Conservation (phyloP, 176 grass and related monocot genomes). For the Hyparrhenia diplandra region DNA sequence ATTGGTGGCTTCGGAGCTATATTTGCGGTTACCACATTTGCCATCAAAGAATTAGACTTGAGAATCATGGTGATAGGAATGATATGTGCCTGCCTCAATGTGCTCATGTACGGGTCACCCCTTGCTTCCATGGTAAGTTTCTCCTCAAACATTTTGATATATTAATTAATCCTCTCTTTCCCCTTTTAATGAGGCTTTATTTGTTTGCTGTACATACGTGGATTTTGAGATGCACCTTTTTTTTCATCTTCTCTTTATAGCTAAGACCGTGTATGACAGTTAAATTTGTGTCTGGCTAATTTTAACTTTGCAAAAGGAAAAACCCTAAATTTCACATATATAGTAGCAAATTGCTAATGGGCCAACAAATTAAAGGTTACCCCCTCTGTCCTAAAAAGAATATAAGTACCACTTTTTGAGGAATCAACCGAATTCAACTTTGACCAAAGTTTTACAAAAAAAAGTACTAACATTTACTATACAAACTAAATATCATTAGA, state of each 20-base stretch:
- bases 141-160: neutral
- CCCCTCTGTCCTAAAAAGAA: too few relatives aligned
- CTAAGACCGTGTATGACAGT: neutral
- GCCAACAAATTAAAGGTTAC: too few relatives aligned
- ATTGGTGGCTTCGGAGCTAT: constrained; percentile 49
- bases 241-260: neutral
- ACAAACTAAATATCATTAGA: too few relatives aligned
- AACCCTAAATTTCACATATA: neutral
- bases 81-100: constrained; percentile 46
- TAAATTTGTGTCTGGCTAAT: neutral
- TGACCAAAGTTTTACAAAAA: too few relatives aligned
- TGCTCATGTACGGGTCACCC: constrained; percentile 68
- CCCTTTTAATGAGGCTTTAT: neutral
- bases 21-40: constrained; percentile 28
- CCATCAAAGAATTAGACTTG: constrained; percentile 18
- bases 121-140: constrained; percentile 50
- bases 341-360: neutral
- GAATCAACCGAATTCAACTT: too few relatives aligned
- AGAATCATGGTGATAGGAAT: constrained; percentile 43
- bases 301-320: neutral
- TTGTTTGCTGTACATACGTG: neutral
- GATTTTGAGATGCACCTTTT: neutral
- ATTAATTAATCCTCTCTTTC: neutral
- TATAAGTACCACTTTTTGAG: too few relatives aligned
- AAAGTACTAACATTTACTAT: too few relatives aligned